Conservation (phyloP, 148 eudicot genomes). For the Euryodendron excelsum region DNA sequence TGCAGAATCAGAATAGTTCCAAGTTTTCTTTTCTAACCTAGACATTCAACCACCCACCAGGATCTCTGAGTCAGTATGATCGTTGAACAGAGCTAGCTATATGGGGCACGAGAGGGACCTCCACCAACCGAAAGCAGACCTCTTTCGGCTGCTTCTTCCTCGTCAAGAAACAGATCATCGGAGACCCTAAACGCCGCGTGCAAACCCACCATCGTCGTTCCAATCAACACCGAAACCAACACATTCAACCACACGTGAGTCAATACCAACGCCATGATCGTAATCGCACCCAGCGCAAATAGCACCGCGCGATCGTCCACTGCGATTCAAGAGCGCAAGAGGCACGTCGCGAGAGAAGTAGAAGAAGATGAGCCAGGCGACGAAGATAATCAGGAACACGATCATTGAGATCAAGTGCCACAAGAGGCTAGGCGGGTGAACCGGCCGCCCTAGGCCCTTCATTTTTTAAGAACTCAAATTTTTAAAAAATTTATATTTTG, state of each 20-base stretch:
- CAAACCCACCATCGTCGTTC: conserved; percentile 15
- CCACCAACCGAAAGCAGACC: conserved; percentile 36
- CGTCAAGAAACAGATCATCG: conserved; percentile 49
- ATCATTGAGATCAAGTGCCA: conserved; percentile 51
- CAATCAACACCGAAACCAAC: conserved; percentile 30
- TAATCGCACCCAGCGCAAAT: conserved; percentile 19
- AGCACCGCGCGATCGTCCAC: conserved; percentile 42
- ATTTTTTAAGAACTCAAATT: too few relatives aligned
- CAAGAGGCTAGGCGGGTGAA: conserved; percentile 37
- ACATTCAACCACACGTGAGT: conserved; percentile 45
- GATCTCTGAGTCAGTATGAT: too few relatives aligned
- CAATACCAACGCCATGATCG: conserved; percentile 35
- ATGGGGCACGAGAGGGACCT: conserved; percentile 20
- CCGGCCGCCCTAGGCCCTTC: too few relatives aligned
- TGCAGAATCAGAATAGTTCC: too few relatives aligned
- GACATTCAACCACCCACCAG: too few relatives aligned
- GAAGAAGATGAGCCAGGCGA: conserved; percentile 44
- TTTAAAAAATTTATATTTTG: too few relatives aligned
- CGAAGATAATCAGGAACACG: conserved; percentile 34
- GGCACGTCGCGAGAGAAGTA: conserved; percentile 38
- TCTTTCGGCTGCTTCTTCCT: conserved; percentile 28
- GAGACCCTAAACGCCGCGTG: conserved; percentile 41
- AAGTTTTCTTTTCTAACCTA: too few relatives aligned
- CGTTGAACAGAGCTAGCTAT: neutral
- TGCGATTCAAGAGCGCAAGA: conserved; percentile 14